phyloP scores from a whole-genome alignment of 2,329 filamentous ascomycete genomes.

The Trichoderma guizhouense region DNA sequence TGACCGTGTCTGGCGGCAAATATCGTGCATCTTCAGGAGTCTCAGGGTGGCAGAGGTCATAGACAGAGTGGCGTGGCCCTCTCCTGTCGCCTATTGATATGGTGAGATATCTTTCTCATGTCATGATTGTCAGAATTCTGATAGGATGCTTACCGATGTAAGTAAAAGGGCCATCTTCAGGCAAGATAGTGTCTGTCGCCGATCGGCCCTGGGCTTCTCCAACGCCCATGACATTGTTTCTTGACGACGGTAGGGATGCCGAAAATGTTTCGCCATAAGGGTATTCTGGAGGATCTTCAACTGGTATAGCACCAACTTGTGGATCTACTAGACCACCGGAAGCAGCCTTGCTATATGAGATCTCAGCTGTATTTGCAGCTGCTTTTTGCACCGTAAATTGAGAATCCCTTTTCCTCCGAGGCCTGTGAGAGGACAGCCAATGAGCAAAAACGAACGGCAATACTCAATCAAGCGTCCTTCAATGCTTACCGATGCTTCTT shows the following conservation, averaged over 20 bases:
- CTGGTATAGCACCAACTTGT: not conserved
- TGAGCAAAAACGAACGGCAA: not conserved
- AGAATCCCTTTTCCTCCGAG: not conserved
- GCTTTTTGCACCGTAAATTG: not conserved
- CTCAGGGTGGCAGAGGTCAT: conserved; percentile 8
- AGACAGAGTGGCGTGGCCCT: conserved; percentile 4
- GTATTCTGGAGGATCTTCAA: not conserved
- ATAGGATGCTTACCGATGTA: not conserved
- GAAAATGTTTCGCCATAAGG: not conserved
- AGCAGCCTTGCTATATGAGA: not conserved
- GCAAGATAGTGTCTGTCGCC: not conserved
- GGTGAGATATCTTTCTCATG: not conserved
- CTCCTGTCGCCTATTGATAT: not conserved
- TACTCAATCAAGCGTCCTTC: not conserved
- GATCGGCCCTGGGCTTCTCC: not conserved
- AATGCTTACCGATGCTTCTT: conserved; percentile 2
- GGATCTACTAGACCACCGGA: not conserved
- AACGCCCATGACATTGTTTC: not conserved
- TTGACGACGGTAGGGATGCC: not conserved
- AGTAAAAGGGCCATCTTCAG: not conserved
- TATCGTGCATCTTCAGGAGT: not conserved
- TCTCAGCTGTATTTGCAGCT: not conserved
- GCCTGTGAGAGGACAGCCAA: not conserved
- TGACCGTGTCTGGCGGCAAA: not conserved
- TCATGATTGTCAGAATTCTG: not conserved